Percentiles rank a stretch among this genome's conserved stretches.
These are phyloP conservation scores for Penicillium rolfsii DNA, from an alignment of 2,329 filamentous ascomycete genomes.

Conservation along the genomic window DNA sequence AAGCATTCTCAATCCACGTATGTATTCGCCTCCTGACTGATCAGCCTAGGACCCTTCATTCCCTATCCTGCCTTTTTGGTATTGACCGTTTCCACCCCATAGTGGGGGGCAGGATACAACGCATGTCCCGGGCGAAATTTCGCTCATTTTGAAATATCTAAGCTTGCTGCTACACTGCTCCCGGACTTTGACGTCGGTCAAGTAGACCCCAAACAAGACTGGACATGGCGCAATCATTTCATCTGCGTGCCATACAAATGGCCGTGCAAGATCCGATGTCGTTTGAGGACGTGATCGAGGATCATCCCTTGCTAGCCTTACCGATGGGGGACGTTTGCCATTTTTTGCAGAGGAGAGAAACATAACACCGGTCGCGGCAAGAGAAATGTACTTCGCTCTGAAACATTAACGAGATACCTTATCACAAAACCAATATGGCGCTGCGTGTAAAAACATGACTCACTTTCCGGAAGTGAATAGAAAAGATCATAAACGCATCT, in stretches of 20 bases:
- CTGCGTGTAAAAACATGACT: too few relatives aligned
- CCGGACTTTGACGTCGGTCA: slow-evolving; percentile 16
- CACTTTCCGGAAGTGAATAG: too few relatives aligned
- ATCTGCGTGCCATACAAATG: neutral
- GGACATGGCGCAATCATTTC: neutral
- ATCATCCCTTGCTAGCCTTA: neutral
- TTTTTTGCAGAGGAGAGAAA: too few relatives aligned
- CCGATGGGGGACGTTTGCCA: neutral
- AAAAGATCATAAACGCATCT: too few relatives aligned
- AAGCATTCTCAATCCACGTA: neutral
- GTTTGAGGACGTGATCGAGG: neutral
- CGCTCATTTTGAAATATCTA: slow-evolving; percentile 21
- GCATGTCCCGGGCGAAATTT: slow-evolving; percentile 19
- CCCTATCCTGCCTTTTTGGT: neutral
- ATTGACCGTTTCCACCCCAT: neutral
- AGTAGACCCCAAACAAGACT: neutral
- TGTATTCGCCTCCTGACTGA: neutral
- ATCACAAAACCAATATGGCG: too few relatives aligned
- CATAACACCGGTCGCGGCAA: too few relatives aligned
- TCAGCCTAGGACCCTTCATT: neutral
- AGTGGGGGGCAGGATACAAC: slow-evolving; percentile 12
- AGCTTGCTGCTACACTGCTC: slow-evolving; percentile 16
- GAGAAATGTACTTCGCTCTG: too few relatives aligned
- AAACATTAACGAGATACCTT: too few relatives aligned
- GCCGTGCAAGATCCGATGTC: neutral